Conservation (phyloP, 257 asterid species). For the Solanum rostratum region DNA sequence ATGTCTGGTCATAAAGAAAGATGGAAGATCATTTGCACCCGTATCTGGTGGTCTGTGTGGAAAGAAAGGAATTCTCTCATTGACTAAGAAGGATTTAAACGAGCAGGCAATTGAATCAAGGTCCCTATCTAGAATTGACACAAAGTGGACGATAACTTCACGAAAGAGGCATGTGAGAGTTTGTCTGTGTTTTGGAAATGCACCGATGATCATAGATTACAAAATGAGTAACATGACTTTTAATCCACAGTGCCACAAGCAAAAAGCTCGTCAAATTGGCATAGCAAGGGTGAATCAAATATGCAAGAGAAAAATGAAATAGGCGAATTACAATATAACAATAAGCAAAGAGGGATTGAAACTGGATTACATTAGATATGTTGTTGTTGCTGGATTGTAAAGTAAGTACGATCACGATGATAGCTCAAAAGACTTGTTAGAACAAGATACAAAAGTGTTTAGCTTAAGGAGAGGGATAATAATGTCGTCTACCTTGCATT, state of each 20-base stretch:
- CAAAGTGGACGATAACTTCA: background rate
- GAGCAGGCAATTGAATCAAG: background rate
- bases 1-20: no score
- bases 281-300: background rate
- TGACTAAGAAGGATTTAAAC: background rate
- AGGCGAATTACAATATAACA: background rate
- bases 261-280: background rate
- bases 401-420: background rate
- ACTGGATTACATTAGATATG: background rate
- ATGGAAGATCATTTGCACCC: no score
- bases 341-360: background rate
- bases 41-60: no score
- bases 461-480: background rate
- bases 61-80: background rate
- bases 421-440: background rate
- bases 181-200: background rate
- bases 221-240: background rate
- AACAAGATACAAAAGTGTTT: background rate
- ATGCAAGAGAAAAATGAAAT: background rate
- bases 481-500: background rate
- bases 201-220: background rate
- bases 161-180: background rate
- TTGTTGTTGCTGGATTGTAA: background rate
- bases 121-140: background rate
- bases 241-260: background rate